These are phyloP conservation scores for Cantharellus anzutake DNA, from an alignment of 768 basidiomycete genomes.

Conservation along the genomic window DNA sequence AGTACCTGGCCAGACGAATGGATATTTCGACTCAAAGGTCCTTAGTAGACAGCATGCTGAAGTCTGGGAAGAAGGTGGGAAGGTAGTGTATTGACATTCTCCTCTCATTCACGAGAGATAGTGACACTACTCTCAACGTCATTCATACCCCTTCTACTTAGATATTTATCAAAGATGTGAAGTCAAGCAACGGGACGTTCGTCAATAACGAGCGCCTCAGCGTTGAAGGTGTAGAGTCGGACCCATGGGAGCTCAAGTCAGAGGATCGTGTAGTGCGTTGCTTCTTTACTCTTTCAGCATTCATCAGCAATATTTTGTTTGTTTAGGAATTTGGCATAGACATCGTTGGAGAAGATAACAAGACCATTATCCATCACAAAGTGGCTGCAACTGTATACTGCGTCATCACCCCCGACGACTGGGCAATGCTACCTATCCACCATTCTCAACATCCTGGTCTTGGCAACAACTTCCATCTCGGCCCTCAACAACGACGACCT, in stretches of 20 bases:
- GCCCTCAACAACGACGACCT: conserved; percentile 29
- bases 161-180: conserved; percentile 98
- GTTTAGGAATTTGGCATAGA: conserved; percentile 95
- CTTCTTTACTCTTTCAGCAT: not conserved
- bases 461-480: conserved; percentile 21
- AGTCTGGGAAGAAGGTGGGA: conserved; percentile 83
- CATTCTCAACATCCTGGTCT: conserved; percentile 47
- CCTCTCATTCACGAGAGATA: not conserved
- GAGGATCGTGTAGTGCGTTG: conserved; percentile 84
- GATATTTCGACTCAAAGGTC: conserved; percentile 93
- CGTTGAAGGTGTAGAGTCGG: conserved; percentile 74
- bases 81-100: conserved; percentile 30
- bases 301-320: not conserved
- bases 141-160: conserved; percentile 16
- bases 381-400: conserved; percentile 90
- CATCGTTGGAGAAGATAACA: conserved; percentile 96
- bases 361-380: conserved; percentile 95
- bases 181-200: conserved; percentile 95
- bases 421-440: conserved; percentile 18
- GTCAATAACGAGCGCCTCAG: conserved; percentile 91
- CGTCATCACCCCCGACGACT: conserved; percentile 69
- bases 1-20: conserved; percentile 74
- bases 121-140: not conserved
- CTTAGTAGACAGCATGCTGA: conserved; percentile 90
- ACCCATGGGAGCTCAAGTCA: conserved; percentile 82